Conservation (phyloP, 2,329 filamentous ascomycete species). For the Aspergillus felis region DNA sequence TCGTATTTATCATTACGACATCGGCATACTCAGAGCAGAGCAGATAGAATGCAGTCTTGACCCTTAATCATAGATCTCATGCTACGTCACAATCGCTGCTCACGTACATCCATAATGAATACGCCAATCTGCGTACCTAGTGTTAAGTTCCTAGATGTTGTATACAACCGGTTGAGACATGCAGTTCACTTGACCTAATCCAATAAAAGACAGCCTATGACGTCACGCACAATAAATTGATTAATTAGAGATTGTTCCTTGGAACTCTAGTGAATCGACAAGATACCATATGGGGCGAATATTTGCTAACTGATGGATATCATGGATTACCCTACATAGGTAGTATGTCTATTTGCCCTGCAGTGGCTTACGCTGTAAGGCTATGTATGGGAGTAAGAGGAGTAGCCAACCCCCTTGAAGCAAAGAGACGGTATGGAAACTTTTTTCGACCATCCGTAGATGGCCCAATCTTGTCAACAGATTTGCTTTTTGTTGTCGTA, state of each 20-base stretch:
- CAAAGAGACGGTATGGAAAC: constrained; percentile 4
- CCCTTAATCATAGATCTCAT: not conserved
- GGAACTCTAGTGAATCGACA: not conserved
- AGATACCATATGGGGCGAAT: not conserved
- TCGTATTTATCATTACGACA: not conserved
- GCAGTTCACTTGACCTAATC: not conserved
- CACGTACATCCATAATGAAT: not conserved
- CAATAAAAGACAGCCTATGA: not conserved
- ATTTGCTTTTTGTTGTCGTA: not conserved
- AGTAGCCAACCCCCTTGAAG: not conserved
- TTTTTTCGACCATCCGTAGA: constrained; percentile 5
- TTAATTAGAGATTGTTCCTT: not conserved
- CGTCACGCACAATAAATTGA: not conserved
- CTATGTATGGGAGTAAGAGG: not conserved
- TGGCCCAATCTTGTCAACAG: not conserved
- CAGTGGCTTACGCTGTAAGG: not conserved
- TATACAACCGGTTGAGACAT: not conserved
- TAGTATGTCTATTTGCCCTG: not conserved
- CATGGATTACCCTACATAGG: not conserved
- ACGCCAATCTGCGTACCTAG: not conserved
- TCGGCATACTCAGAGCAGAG: not conserved
- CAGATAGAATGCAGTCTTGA: not conserved
- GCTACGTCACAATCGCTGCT: not conserved
- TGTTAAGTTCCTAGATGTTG: not conserved
- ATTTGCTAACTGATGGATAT: not conserved